Conservation (phyloP, 192 early-diverging fungal genomes). For the Umbelopsis sp. region DNA sequence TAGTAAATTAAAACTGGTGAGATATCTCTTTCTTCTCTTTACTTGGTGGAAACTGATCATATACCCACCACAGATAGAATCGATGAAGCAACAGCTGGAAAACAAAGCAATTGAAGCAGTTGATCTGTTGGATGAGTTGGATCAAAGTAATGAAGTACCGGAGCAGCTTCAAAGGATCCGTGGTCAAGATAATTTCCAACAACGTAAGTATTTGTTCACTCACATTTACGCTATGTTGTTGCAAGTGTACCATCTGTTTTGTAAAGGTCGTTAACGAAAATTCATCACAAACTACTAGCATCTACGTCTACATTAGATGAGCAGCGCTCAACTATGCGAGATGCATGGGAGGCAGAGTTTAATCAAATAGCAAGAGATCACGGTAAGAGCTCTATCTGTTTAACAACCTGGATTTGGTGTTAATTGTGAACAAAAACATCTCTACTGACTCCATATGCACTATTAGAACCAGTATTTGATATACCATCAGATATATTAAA, state of each 20-base stretch:
- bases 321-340: constrained; percentile 21
- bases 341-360: constrained; percentile 22
- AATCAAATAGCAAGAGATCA: constrained; percentile 22
- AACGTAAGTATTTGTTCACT: constrained; percentile 18
- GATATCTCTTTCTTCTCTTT: not conserved
- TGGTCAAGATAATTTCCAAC: constrained; percentile 27
- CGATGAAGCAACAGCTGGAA: constrained; percentile 55
- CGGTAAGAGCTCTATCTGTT: not conserved
- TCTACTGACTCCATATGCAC: not conserved
- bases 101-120: constrained; percentile 52
- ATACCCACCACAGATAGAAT: constrained; percentile 41
- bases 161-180: constrained; percentile 22
- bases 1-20: not conserved
- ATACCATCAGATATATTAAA: not conserved
- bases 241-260: not conserved
- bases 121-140: constrained; percentile 44
- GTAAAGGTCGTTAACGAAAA: no score
- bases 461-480: not conserved
- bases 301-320: constrained; percentile 16
- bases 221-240: not conserved
- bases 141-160: constrained; percentile 36
- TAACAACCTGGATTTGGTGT: not conserved
- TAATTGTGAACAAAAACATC: not conserved
- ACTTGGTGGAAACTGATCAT: not conserved
- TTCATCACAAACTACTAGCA: constrained; percentile 8